Evolutionary conservation across 176 grass and related monocot genomes (phyloP).

Genomic region (Ensete glaucum): DNA sequence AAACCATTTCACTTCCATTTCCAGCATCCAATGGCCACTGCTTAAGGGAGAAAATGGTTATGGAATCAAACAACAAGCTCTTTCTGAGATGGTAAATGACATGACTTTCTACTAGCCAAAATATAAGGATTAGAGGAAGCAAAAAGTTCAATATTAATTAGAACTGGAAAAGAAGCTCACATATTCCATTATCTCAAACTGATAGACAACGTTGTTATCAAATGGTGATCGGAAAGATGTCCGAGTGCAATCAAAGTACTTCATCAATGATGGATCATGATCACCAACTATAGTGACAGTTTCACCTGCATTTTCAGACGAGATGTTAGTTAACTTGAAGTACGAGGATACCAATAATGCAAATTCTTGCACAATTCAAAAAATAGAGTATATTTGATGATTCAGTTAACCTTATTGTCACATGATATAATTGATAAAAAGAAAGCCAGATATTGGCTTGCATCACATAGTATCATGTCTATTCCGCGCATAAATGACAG

Average conservation of each 20-base stretch:
- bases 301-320: slow-evolving; percentile 43
- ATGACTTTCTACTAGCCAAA: not conserved
- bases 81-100: not conserved
- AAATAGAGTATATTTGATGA: not conserved
- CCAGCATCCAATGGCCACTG: not conserved
- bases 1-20: not conserved
- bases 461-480: not conserved
- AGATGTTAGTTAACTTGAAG: slow-evolving; percentile 16
- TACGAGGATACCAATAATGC: not conserved
- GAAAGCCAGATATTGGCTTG: not conserved
- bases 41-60: not conserved
- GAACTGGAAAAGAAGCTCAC: slow-evolving; percentile 34
- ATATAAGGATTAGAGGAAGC: not conserved
- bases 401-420: not conserved
- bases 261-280: slow-evolving; percentile 77
- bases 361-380: slow-evolving; percentile 13
- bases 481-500: no score
- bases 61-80: not conserved
- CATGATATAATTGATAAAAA: not conserved
- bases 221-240: slow-evolving; percentile 69
- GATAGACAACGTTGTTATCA: slow-evolving; percentile 90
- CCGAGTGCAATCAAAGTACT: slow-evolving; percentile 93
- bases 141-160: slow-evolving; percentile 1
- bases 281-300: slow-evolving; percentile 83
- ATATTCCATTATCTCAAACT: slow-evolving; percentile 99